Evolutionary conservation across 768 basidiomycete species (phyloP), one percentile per base, ranked within the genome.

Genomic region (Amanita fuliginea): DNA sequence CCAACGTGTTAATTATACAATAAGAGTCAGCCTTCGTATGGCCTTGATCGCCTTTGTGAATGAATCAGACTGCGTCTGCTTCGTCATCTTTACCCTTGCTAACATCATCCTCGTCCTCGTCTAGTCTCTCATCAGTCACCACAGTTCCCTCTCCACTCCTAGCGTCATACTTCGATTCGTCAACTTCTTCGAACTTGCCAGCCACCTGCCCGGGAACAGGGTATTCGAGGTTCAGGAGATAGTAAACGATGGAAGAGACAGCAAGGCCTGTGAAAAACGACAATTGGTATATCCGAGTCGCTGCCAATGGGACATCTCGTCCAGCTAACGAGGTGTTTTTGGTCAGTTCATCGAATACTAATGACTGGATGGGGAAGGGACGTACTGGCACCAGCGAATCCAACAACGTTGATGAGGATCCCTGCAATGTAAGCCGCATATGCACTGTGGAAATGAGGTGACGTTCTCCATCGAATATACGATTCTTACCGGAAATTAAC

Each of bases 231-330:
- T 80, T 85, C 40, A 83, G 70, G 36, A 63, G 24, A 58, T 68
- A 75, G 63, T 91, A 92, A 39, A 83, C 59, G 51, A 84, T 43
- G 7, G 76, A 69, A 1, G 86, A 84, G 37, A 81, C 74, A 26
- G 77, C 78, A 55, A 88, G 84, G 24, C 88, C 88, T n/a, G 83
- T 83, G 66, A 90, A 85, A 74, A 89, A 92, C 10, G 84, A 80
- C 69, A 89, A 73, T 46, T 81, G 67, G 63, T 84, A 87, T 55
- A 86, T 75, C 47, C 77, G 73, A n/a, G 78, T 85, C 1, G 86
- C 86, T 4, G 75, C 77, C 21, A 82, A 58, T 5, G 84, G 79
- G 1, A 89, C 86, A 0, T 59, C 62, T 34, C 68, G 70, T 6
- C 83, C 83, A 26, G 78, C 77, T 76, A 47, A 30, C 44, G 46